Percentiles rank a stretch among this genome's conserved stretches.
Evolutionary conservation across 768 basidiomycete genomes (phyloP).

Genomic region (Xanthoconium purpureum): DNA sequence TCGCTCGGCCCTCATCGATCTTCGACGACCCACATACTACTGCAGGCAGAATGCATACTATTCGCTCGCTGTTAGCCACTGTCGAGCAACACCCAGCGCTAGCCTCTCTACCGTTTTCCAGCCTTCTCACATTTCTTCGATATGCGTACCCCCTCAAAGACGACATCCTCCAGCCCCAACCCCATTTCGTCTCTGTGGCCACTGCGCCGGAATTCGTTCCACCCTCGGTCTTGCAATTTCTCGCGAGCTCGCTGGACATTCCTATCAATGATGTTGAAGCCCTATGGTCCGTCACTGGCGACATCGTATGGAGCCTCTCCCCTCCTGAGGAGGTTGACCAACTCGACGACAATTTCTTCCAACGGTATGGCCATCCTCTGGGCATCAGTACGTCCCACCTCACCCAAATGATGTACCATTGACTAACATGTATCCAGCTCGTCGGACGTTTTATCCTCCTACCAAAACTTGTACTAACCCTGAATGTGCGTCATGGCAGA

Average conservation of each 20-base stretch:
- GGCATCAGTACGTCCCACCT: not conserved
- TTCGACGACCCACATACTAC: too few relatives aligned
- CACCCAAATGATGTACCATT: too few relatives aligned
- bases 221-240: not conserved
- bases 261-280: not conserved
- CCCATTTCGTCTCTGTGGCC: not conserved
- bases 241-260: not conserved
- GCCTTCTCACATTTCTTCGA: not conserved
- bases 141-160: not conserved
- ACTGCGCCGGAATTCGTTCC: not conserved
- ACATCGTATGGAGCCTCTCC: not conserved
- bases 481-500: not conserved
- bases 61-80: too few relatives aligned
- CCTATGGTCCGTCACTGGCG: not conserved
- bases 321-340: not conserved
- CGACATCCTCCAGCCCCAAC: not conserved
- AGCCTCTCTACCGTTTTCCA: too few relatives aligned
- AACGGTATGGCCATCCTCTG: too few relatives aligned
- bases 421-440: not conserved
- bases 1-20: too few relatives aligned
- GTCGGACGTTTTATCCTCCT: not conserved
- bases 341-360: too few relatives aligned
- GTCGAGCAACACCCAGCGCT: too few relatives aligned
- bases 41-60: too few relatives aligned
- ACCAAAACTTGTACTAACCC: not conserved